Conservation (phyloP, 2,329 filamentous ascomycete genomes). For the Aspergillus fumigatus region DNA sequence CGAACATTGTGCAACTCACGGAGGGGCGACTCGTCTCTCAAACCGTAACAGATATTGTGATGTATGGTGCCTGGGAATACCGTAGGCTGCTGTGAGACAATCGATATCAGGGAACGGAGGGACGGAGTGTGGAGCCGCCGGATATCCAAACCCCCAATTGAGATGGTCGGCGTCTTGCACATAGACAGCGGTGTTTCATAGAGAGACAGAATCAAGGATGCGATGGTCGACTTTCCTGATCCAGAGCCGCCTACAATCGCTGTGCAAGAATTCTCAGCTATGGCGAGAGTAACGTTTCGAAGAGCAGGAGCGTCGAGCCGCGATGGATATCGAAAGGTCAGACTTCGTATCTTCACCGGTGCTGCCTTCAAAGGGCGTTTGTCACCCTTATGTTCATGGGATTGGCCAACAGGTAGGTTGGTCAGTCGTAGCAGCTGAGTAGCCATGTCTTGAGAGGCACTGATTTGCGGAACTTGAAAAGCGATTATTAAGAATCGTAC, state of each 20-base stretch:
- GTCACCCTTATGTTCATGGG: conserved; percentile 56
- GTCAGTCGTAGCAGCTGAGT: conserved; percentile 67
- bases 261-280: conserved; percentile 61
- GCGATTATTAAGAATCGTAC: conserved; percentile 3
- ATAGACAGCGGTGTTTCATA: conserved; percentile 46
- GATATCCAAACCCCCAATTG: conserved; percentile 51
- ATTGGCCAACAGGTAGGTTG: conserved; percentile 51
- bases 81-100: conserved; percentile 60
- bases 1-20: conserved; percentile 45
- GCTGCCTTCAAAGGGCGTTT: conserved; percentile 38
- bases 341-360: conserved; percentile 55
- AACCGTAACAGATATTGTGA: conserved; percentile 68
- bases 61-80: conserved; percentile 48
- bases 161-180: conserved; percentile 43
- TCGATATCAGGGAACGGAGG: conserved; percentile 59
- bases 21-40: conserved; percentile 52
- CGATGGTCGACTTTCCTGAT: conserved; percentile 85
- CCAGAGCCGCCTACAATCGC: conserved; percentile 82
- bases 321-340: conserved; percentile 70
- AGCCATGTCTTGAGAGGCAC: conserved; percentile 67
- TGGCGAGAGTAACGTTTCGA: conserved; percentile 59
- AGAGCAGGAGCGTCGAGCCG: conserved; percentile 54
- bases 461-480: conserved; percentile 66
- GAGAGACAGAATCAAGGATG: conserved; percentile 68
- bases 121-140: conserved; percentile 53